Conservation (phyloP, 2,329 filamentous ascomycete genomes). For the Fusarium sp. region DNA sequence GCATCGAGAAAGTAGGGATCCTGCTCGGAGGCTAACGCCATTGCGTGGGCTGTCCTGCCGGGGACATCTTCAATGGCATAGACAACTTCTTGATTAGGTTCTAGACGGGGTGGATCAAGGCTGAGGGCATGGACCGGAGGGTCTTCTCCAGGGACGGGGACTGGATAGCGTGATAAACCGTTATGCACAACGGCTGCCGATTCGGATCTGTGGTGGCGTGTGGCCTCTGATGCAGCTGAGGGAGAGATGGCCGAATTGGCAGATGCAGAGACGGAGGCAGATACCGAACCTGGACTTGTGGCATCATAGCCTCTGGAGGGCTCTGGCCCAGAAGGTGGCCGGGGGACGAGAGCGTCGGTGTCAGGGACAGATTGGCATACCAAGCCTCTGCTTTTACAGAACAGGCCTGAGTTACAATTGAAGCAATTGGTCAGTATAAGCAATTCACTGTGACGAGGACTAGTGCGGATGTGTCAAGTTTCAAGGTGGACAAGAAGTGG, state of each 20-base stretch:
- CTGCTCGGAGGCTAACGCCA: slow-evolving; percentile 61
- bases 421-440: slow-evolving; percentile 27
- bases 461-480: slow-evolving; percentile 12
- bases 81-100: slow-evolving; percentile 27
- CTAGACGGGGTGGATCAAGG: slow-evolving; percentile 22
- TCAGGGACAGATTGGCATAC: slow-evolving; percentile 52
- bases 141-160: slow-evolving; percentile 9
- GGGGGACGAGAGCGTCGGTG: slow-evolving; percentile 20
- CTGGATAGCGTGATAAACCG: slow-evolving; percentile 40
- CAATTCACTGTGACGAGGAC: neutral
- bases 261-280: slow-evolving; percentile 27
- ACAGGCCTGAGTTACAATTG: slow-evolving; percentile 47
- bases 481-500: slow-evolving; percentile 1
- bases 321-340: slow-evolving; percentile 17
- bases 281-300: slow-evolving; percentile 23
- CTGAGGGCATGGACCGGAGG: neutral
- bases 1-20: slow-evolving; percentile 62
- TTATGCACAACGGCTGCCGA: slow-evolving; percentile 47
- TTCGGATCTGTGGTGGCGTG: slow-evolving; percentile 18
- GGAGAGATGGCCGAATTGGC: slow-evolving; percentile 32
- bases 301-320: slow-evolving; percentile 6
- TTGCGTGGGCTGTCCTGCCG: slow-evolving; percentile 59
- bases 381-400: slow-evolving; percentile 53
- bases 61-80: slow-evolving; percentile 59
- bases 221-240: slow-evolving; percentile 24